phyloP scores from a whole-genome alignment of 164 flowering plant species.

The Kingdonia uniflora region DNA sequence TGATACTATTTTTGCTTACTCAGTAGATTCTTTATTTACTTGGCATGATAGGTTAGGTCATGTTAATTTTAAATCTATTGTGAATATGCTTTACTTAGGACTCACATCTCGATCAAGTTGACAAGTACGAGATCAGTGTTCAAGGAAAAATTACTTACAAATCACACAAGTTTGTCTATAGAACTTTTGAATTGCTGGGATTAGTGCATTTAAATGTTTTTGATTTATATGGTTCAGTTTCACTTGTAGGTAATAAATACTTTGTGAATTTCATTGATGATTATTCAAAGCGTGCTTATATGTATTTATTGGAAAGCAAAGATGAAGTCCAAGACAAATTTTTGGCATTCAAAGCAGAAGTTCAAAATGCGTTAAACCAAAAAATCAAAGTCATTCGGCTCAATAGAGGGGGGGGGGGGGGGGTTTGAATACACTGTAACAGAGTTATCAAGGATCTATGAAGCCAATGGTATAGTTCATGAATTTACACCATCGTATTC shows the following conservation, averaged over 20 bases:
- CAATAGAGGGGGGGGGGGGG: neutral
- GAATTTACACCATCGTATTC: conserved; percentile 1
- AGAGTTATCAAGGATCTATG: conserved; percentile 7
- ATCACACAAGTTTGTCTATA: neutral
- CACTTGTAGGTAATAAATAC: no score
- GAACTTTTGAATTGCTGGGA: neutral
- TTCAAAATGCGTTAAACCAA: neutral
- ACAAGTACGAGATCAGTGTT: neutral
- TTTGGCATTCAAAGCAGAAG: conserved; percentile 7
- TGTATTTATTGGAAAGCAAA: neutral
- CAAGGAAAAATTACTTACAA: neutral
- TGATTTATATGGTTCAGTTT: no score
- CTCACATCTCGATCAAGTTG: neutral
- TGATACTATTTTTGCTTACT: neutral
- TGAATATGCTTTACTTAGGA: neutral
- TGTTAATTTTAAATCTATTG: neutral
- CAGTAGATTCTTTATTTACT: neutral
- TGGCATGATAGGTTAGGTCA: neutral
- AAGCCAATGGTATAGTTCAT: conserved; percentile 1
- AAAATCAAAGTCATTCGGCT: conserved; percentile 1
- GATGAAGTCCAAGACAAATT: conserved; percentile 5
- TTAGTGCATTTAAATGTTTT: no score
- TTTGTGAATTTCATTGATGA: no score
- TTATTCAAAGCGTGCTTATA: neutral
- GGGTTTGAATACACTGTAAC: conserved; percentile 11